Conservation (phyloP, 768 basidiomycete genomes). For the Leccinum olivaceopallidum region DNA sequence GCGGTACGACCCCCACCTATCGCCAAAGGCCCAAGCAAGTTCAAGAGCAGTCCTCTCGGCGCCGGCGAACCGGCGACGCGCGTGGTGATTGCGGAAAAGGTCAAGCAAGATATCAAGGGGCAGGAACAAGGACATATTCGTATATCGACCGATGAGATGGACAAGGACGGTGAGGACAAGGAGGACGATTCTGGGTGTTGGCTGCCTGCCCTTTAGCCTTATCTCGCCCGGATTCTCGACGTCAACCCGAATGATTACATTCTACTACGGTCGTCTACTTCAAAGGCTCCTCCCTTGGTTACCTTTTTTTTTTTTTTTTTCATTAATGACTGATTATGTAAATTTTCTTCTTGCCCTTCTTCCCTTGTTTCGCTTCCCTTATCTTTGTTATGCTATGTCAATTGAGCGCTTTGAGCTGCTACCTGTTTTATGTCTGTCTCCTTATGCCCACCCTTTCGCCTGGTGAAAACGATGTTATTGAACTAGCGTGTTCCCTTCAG, state of each 20-base stretch:
- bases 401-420: conserved; percentile 6
- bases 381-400: conserved; percentile 1
- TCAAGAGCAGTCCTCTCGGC: conserved; percentile 74
- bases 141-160: conserved; percentile 35
- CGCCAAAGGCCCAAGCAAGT: conserved; percentile 52
- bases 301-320: too few species aligned
- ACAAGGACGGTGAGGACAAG: conserved; percentile 37
- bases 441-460: not conserved
- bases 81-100: conserved; percentile 51
- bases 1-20: conserved; percentile 13
- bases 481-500: too few species aligned
- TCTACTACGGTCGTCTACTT: too few species aligned
- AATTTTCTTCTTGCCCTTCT: not conserved
- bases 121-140: conserved; percentile 22
- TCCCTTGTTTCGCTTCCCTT: not conserved
- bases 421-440: not conserved
- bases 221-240: not conserved
- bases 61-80: conserved; percentile 43
- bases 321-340: too few species aligned
- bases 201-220: not conserved
- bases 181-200: conserved; percentile 21
- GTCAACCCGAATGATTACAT: not conserved
- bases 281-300: too few species aligned
- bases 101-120: conserved; percentile 37
- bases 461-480: not conserved